Conservation (phyloP, 306 rosid species). For the Cicer yamashitae region DNA sequence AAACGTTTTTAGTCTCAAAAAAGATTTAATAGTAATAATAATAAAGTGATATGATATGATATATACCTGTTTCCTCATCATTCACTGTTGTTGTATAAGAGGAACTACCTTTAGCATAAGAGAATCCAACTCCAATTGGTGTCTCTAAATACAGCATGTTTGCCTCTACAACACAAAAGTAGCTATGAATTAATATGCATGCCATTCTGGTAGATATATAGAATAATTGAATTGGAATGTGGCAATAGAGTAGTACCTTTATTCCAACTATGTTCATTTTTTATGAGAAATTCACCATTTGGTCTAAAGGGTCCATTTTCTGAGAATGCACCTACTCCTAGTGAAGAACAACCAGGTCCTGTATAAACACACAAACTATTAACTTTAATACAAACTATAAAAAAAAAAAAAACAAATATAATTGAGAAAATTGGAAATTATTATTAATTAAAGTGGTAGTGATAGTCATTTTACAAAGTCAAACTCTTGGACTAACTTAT, state of each 20-base stretch:
- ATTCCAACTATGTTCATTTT: constrained; percentile 81
- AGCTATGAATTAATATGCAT: not conserved
- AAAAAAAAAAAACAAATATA: too few species aligned
- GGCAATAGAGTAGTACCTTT: constrained; percentile 53
- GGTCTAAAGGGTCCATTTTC: constrained; percentile 91
- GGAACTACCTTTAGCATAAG: constrained; percentile 62
- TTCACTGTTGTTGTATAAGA: constrained; percentile 61
- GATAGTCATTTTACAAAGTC: too few species aligned
- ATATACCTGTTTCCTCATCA: constrained; percentile 66
- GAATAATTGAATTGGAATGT: constrained; percentile 10
- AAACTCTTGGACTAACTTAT: too few species aligned
- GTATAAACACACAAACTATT: constrained; percentile 1
- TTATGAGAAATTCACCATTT: constrained; percentile 61
- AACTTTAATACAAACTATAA: not conserved
- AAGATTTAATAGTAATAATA: constrained; percentile 24
- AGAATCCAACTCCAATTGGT: constrained; percentile 83
- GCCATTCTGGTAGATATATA: constrained; percentile 9
- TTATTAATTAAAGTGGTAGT: too few species aligned
- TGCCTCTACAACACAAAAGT: constrained; percentile 58
- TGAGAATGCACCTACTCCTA: constrained; percentile 85
- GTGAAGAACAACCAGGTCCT: constrained; percentile 95
- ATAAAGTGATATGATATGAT: not conserved
- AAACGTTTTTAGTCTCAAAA: constrained; percentile 31
- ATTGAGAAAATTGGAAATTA: too few species aligned
- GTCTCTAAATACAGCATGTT: constrained; percentile 76